These are phyloP conservation scores for Cryptosporidium bovis DNA, from an alignment of 169 alveolate genomes.

Conservation along the genomic window DNA sequence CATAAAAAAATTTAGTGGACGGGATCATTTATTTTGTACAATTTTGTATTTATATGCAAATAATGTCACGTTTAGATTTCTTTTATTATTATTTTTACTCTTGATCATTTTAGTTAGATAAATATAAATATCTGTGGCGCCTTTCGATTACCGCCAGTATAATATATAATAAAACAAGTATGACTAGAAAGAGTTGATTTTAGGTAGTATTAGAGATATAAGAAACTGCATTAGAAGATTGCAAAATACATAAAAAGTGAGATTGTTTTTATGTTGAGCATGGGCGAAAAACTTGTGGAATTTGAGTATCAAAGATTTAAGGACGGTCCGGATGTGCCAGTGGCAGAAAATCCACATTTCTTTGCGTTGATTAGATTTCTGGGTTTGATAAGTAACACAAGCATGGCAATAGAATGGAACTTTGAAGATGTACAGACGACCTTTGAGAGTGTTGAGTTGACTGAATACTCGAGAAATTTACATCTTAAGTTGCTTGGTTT, in stretches of 20 bases:
- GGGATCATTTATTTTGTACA: too few species aligned
- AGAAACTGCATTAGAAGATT: too few species aligned
- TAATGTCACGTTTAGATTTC: too few species aligned
- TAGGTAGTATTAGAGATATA: too few species aligned
- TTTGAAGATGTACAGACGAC: slow-evolving; percentile 34
- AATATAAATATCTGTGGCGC: too few species aligned
- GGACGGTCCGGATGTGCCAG: slow-evolving; percentile 73
- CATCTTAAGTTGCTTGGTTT: slow-evolving; percentile 57
- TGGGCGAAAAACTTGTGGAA: slow-evolving; percentile 18
- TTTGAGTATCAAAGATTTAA: slow-evolving; percentile 35
- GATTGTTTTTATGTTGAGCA: background rate
- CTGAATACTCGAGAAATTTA: slow-evolving; percentile 55
- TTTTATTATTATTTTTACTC: too few species aligned
- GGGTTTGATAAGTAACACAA: slow-evolving; percentile 37
- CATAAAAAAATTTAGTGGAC: too few species aligned
- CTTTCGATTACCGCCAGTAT: background rate
- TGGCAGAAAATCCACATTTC: slow-evolving; percentile 63
- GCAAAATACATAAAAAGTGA: too few species aligned
- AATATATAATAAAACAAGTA: background rate
- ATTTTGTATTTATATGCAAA: too few species aligned
- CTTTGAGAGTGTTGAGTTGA: slow-evolving; percentile 41
- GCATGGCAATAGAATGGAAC: slow-evolving; percentile 57
- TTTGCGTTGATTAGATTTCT: slow-evolving; percentile 54
- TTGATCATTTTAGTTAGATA: too few species aligned
- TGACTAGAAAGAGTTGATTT: background rate